Conservation (phyloP, 140 eudicot genomes). For the Stevia rebaudiana region DNA sequence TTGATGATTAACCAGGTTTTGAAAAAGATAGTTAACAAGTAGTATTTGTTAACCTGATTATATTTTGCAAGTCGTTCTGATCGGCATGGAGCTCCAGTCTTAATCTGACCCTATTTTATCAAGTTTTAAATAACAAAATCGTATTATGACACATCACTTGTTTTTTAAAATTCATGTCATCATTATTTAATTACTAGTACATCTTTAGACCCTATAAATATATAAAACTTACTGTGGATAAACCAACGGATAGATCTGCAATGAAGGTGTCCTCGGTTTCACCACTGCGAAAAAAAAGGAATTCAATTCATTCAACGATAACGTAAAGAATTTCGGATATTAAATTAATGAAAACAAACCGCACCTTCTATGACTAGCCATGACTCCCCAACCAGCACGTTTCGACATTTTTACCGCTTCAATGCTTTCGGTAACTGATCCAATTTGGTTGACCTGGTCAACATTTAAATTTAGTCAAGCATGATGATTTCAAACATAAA, state of each 20-base stretch:
- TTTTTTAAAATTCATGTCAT: neutral
- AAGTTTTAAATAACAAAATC: too few relatives aligned
- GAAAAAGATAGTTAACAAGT: neutral
- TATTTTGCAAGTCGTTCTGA: neutral
- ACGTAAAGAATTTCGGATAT: neutral
- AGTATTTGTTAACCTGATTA: neutral
- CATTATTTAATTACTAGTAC: neutral
- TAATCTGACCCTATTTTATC: neutral
- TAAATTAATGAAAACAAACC: neutral
- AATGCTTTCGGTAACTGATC: neutral
- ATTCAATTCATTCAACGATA: neutral
- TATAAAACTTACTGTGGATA: neutral
- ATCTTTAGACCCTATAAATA: neutral
- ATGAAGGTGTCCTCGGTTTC: neutral
- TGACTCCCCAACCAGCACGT: neutral
- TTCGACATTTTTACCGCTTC: neutral
- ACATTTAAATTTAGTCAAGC: neutral
- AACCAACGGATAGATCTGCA: neutral
- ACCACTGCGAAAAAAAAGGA: neutral
- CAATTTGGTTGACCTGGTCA: neutral
- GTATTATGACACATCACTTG: neutral
- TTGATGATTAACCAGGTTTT: neutral
- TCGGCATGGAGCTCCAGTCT: neutral
- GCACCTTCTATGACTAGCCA: neutral
- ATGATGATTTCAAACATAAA: too few relatives aligned